Evolutionary conservation across 305 asterid genomes (phyloP), one percentile per base, ranked within the genome.

Genomic region (Ajuga reptans): DNA sequence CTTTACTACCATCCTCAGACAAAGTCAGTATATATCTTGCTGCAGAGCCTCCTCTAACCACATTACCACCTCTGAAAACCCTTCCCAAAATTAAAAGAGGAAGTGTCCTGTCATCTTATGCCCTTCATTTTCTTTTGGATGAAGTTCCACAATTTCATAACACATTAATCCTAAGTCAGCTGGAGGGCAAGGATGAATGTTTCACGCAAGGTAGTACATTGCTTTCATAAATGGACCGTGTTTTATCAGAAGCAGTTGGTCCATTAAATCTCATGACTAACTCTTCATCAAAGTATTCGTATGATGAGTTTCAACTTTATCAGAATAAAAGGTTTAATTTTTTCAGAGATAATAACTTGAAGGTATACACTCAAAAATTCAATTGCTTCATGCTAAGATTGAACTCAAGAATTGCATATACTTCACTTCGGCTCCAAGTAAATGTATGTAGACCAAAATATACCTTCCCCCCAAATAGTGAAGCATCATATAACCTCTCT

Each of bases 381-480:
- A 47, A 58, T 46, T 39, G 42, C 24, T 53, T 57, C 50, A 9
- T 45, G 67, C 33, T 59, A 60, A 69, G 51, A 37, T 15, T 59
- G 68, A 75, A 72, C 29, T 34, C 29, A 49, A 53, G 31, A 58
- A 57, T 53, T 24, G 67, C 60, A 52, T 18, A 67, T 27, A 59
- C 47, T 65, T 24, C 16, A 49, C 9, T 56, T 64, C 65, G 43
- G 41, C 29, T 47, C 39, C 15, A 77, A 54, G 16, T 21, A 61
- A 56, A 18, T 51, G 5, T 14, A 52, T 53, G 72, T 21, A 53
- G 53, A 73, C 14, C 66, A 57, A 68, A 51, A 43, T 52, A 33
- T 80, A 92, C 97, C 98, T 92, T 92, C 78, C 98, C 98, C 80
- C 86, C 92, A 83, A 92, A 92, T 56, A 92, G 85, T 43, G 96